Base-by-base conservation (phyloP, 139 green algal genomes). In the Chlamydomonas eustigma region DNA sequence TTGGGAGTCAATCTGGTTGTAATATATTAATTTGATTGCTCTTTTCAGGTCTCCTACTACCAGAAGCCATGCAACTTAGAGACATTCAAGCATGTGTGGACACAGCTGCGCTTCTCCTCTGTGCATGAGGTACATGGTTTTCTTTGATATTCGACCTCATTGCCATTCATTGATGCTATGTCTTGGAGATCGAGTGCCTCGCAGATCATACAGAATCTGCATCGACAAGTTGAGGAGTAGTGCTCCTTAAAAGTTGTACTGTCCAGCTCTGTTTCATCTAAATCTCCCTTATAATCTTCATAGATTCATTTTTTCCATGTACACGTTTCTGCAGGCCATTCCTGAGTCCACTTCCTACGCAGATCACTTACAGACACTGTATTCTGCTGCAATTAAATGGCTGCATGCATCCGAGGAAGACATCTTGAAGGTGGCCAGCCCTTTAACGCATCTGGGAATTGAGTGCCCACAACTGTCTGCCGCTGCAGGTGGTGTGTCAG, bases 11-110 rank as follows among this genome's bases (percentile, higher is more conserved):
- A 72, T 38, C 65, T 5, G 25, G 32, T 38, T 74, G 4, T 31
- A 4, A 34, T 2, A 51, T 18, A 6, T 74, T 25, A 30, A 30
- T 8, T 74, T 25, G 3, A 33, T 31, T 28, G n/a, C 4, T 72
- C 64, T 72, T 34, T 39, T 8, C n/a, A 72, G 31, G 64, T 50
- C 28, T 32, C 4, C 4, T 34, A 50, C 33, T 18, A 38, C 4
- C 4, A 22, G 30, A 8, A 38, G 22, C 37, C 30, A 2, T 39
- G 30, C 67, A 74, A 39, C 67, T 37, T 74, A 2, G 5, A 12
- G 35, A 74, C 67, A 3, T 74, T 74, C 67, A 74, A 74, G 67
- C 4, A 8, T 3, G 35, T 74, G 4, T 74, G 67, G 67, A n/a
- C 6, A 28, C 5, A 35, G 2, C 33, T 74, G 33, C 12, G 3